phyloP scores from a whole-genome alignment of 768 basidiomycete species.

The Macrolepiota fuliginosa region DNA sequence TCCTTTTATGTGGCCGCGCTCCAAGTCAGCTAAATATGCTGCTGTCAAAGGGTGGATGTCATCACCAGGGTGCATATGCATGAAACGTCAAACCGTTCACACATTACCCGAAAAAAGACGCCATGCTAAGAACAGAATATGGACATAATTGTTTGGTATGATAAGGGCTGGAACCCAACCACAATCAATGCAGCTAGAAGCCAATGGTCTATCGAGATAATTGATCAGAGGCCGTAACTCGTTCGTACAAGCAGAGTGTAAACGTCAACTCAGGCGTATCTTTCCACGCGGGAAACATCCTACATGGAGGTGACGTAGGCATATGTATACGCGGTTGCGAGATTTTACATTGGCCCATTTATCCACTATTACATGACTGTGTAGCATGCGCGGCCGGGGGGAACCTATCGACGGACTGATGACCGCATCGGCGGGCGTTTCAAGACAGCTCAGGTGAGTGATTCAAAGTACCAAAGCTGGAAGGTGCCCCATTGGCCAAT shows the following conservation, averaged over 20 bases:
- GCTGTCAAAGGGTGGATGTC: slow-evolving; percentile 1
- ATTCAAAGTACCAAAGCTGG: slow-evolving; percentile 10
- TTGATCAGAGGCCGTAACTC: neutral
- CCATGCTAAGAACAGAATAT: slow-evolving; percentile 9
- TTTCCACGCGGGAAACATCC: slow-evolving; percentile 8
- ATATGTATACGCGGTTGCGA: neutral
- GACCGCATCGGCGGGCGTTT: neutral
- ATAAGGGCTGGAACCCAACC: neutral
- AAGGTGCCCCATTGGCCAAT: neutral
- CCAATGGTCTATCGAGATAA: neutral
- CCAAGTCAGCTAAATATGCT: neutral
- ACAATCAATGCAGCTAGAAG: slow-evolving; percentile 8
- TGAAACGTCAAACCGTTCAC: slow-evolving; percentile 3
- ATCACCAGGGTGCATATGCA: neutral
- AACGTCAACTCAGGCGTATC: neutral
- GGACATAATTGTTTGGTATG: slow-evolving; percentile 1
- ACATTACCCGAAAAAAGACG: slow-evolving; percentile 8
- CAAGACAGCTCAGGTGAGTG: slow-evolving; percentile 1
- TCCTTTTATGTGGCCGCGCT: slow-evolving; percentile 2
- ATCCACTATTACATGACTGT: neutral
- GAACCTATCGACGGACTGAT: neutral
- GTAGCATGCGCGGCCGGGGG: neutral
- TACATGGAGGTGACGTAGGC: slow-evolving; percentile 3
- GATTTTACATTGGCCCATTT: slow-evolving; percentile 5
- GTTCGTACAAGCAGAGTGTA: neutral